These are phyloP conservation scores for Oxyria digyna DNA, from an alignment of 148 eudicot species.

Conservation along the genomic window DNA sequence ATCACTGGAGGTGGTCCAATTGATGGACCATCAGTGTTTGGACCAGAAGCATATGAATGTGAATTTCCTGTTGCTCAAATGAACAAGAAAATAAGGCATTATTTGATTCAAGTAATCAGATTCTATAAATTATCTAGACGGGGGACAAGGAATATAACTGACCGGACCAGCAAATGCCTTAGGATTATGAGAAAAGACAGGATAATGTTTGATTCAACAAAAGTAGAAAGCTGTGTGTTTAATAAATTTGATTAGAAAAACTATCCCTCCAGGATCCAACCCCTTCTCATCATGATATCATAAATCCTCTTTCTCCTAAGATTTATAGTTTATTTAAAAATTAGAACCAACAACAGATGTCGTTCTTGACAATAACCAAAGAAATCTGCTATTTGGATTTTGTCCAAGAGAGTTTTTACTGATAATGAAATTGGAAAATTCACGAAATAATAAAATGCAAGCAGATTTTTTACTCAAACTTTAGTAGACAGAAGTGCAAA, in stretches of 20 bases:
- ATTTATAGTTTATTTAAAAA: background rate
- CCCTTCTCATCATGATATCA: background rate
- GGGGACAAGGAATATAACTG: background rate
- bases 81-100: constrained; percentile 5
- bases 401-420: background rate
- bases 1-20: constrained; percentile 97
- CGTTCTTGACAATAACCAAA: background rate
- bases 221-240: background rate
- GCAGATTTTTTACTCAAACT: background rate
- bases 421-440: background rate
- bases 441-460: background rate
- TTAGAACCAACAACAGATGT: background rate
- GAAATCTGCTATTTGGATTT: background rate
- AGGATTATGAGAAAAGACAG: background rate
- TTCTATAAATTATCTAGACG: background rate
- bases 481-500: background rate
- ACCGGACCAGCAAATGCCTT: background rate
- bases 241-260: background rate
- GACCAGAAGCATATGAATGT: constrained; percentile 96
- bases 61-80: constrained; percentile 35
- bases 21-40: constrained; percentile 92
- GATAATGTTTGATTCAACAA: background rate
- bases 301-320: background rate
- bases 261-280: background rate
- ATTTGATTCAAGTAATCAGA: constrained; percentile 1